phyloP scores from a whole-genome alignment of 768 basidiomycete species.

The Amyloporia xantha region DNA sequence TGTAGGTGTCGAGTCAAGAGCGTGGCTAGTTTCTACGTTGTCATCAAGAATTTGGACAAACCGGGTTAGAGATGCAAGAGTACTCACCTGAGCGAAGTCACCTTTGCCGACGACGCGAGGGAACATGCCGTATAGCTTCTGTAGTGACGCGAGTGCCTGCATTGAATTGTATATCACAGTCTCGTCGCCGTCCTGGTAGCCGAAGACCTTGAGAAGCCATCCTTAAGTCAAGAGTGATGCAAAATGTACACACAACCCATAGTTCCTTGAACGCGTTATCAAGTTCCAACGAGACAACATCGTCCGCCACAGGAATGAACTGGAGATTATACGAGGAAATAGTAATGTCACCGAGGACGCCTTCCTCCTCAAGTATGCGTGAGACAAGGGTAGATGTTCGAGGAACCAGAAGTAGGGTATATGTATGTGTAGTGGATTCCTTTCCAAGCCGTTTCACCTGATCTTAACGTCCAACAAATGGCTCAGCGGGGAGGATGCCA shows the following conservation, averaged over 20 bases:
- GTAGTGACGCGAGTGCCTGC: conserved; percentile 76
- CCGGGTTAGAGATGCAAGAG: too few relatives aligned
- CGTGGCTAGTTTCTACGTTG: conserved; percentile 61
- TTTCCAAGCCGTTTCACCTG: conserved; percentile 82
- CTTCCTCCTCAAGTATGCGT: conserved; percentile 88
- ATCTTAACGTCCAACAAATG: conserved; percentile 43
- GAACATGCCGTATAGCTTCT: conserved; percentile 81
- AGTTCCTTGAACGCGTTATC: conserved; percentile 83
- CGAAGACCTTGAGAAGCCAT: conserved; percentile 3
- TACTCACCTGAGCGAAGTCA: conserved; percentile 67
- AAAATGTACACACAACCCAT: conserved; percentile 64
- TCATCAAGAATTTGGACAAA: too few relatives aligned
- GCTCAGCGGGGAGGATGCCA: conserved; percentile 7
- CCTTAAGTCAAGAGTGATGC: not conserved
- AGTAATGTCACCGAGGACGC: conserved; percentile 92
- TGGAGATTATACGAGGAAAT: conserved; percentile 87
- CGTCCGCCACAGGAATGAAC: conserved; percentile 89
- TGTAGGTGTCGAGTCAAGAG: conserved; percentile 58
- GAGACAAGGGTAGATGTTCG: conserved; percentile 81
- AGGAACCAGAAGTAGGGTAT: conserved; percentile 84
- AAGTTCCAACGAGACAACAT: conserved; percentile 86
- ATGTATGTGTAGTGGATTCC: conserved; percentile 71
- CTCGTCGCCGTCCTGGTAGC: conserved; percentile 81
- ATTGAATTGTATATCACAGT: conserved; percentile 85
- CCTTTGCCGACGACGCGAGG: conserved; percentile 94